Evolutionary conservation across 108 stramenopile species (phyloP).

Genomic region (Cyclostephanos invisitatus): DNA sequence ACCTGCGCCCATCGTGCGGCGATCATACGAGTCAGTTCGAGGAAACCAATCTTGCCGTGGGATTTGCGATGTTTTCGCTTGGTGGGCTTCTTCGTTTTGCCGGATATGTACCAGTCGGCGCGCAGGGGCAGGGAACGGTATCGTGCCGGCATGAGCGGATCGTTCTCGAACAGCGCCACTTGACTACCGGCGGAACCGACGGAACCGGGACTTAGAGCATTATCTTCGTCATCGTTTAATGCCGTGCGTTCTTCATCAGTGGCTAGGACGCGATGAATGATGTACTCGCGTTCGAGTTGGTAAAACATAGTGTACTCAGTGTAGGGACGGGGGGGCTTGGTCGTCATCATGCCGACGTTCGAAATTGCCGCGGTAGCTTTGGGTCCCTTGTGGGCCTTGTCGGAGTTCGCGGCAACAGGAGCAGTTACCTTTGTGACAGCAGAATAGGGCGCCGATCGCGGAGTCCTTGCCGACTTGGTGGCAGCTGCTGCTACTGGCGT

Average conservation of each 20-base stretch:
- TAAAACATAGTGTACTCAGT: constrained; percentile 55
- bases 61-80: constrained; percentile 69
- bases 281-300: constrained; percentile 47
- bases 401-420: neutral
- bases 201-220: neutral
- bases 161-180: constrained; percentile 31
- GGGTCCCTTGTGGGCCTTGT: neutral
- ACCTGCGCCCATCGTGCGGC: constrained; percentile 59
- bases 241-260: constrained; percentile 13
- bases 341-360: constrained; percentile 16
- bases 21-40: constrained; percentile 69
- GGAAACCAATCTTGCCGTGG: constrained; percentile 81
- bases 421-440: neutral
- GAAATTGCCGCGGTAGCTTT: neutral
- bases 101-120: constrained; percentile 48
- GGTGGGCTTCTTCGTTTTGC: constrained; percentile 39
- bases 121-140: constrained; percentile 43
- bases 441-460: neutral
- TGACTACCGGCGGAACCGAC: neutral
- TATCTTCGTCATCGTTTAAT: neutral
- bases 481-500: neutral
- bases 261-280: constrained; percentile 34
- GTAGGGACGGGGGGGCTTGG: constrained; percentile 48
- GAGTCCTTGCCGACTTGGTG: neutral
- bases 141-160: constrained; percentile 48